Evolutionary conservation across 306 rosid species (phyloP).

Genomic region (Hippophae tibetana): DNA sequence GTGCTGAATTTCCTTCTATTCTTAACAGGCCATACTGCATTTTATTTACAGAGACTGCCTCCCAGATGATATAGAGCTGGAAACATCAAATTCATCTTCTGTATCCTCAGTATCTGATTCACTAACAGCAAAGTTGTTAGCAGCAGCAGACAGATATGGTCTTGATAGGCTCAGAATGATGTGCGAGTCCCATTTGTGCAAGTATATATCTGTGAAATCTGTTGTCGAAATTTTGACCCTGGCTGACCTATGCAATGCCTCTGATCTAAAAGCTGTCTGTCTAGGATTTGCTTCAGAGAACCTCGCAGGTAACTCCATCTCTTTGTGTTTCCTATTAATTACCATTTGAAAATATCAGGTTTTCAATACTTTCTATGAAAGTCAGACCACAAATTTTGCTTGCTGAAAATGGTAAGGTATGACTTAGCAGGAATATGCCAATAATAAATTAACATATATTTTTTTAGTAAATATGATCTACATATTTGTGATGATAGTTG

Average conservation of each 20-base stretch:
- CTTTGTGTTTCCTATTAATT: not conserved
- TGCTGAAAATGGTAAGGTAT: no score
- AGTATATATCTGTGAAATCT: constrained; percentile 70
- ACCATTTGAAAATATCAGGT: not conserved
- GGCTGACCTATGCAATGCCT: constrained; percentile 69
- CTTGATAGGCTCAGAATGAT: constrained; percentile 72
- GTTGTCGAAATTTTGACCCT: constrained; percentile 80
- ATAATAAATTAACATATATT: no score
- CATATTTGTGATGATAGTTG: no score
- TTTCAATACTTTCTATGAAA: not conserved
- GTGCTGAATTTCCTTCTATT: no score
- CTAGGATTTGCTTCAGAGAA: constrained; percentile 89
- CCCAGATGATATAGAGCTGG: constrained; percentile 55
- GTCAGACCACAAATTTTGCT: no score
- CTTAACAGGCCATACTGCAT: constrained; percentile 72
- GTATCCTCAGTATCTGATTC: constrained; percentile 50
- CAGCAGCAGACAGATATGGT: constrained; percentile 81
- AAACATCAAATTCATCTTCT: constrained; percentile 43
- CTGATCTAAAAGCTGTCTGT: constrained; percentile 76
- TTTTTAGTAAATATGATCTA: no score
- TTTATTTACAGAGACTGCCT: constrained; percentile 78
- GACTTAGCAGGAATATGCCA: no score
- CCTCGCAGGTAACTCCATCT: constrained; percentile 50
- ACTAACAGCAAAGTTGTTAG: constrained; percentile 72
- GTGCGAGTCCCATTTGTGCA: constrained; percentile 94